phyloP scores from a whole-genome alignment of 208 protist species.

The Leishmania guyanensis region DNA sequence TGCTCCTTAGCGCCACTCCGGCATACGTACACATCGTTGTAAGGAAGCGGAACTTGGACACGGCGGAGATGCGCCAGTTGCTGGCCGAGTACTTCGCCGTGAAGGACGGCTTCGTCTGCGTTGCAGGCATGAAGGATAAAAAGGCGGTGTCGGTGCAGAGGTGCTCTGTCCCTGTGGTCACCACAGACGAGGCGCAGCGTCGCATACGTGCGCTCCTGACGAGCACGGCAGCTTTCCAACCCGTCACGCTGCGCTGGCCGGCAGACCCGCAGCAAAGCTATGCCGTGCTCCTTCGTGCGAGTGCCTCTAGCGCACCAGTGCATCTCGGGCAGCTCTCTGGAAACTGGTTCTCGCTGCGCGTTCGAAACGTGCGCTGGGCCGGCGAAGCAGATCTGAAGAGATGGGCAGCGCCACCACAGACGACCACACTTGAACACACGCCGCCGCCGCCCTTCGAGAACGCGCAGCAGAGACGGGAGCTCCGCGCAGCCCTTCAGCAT shows the following conservation, averaged over 20 bases:
- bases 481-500: constrained; percentile 20
- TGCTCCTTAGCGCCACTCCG: not conserved
- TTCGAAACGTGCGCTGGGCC: constrained; percentile 45
- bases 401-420: not conserved
- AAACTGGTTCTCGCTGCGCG: constrained; percentile 75
- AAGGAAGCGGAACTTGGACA: constrained; percentile 87
- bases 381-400: not conserved
- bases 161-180: constrained; percentile 52
- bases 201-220: constrained; percentile 5
- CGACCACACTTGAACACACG: not conserved
- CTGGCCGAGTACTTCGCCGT: constrained; percentile 58
- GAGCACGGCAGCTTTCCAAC: not conserved
- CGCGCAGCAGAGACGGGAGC: not conserved
- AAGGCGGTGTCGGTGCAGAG: constrained; percentile 87
- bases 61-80: constrained; percentile 60
- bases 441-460: not conserved
- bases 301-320: constrained; percentile 19
- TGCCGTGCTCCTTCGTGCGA: constrained; percentile 21
- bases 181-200: not conserved
- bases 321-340: constrained; percentile 49
- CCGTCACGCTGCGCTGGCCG: constrained; percentile 39
- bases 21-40: constrained; percentile 58
- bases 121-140: constrained; percentile 95
- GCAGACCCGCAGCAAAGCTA: constrained; percentile 45
- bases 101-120: constrained; percentile 47